Percentiles rank a stretch among this genome's conserved stretches.
Conservation (phyloP, 345 rosid genomes). For the Heritiera fomes region DNA sequence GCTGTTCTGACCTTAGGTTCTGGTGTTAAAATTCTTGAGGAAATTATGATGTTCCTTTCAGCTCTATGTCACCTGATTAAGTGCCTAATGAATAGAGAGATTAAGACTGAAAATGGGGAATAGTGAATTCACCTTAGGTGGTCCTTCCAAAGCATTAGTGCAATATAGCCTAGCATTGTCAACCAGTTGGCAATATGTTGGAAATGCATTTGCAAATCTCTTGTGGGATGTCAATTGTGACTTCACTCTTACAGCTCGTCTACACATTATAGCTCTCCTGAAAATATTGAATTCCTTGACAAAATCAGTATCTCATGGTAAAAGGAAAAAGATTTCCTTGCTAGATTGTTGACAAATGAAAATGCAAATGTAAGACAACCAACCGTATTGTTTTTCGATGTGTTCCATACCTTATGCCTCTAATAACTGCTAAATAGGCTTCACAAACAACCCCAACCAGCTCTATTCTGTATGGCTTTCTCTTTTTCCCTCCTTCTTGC, state of each 20-base stretch:
- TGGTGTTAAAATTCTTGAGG: neutral
- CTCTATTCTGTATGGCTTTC: conserved; percentile 91
- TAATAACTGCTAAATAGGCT: conserved; percentile 83
- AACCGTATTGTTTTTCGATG: neutral
- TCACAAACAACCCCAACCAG: conserved; percentile 93
- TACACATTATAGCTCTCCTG: conserved; percentile 91
- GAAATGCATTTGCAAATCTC: conserved; percentile 82
- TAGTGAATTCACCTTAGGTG: conserved; percentile 60
- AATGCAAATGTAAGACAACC: neutral
- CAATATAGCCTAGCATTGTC: conserved; percentile 84
- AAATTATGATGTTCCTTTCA: neutral
- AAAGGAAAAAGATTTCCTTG: neutral
- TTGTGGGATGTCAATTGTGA: conserved; percentile 90
- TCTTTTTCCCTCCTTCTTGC: conserved; percentile 47
- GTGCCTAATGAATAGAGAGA: neutral
- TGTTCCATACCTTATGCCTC: conserved; percentile 78
- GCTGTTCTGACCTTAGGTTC: neutral
- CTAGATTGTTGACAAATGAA: neutral
- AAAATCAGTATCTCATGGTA: conserved; percentile 7
- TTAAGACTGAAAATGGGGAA: neutral
- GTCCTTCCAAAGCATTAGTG: conserved; percentile 77
- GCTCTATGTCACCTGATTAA: neutral
- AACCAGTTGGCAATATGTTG: conserved; percentile 75
- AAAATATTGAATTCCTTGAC: conserved; percentile 12
- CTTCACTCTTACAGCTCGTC: conserved; percentile 88